Base-by-base conservation (phyloP, 2,329 filamentous ascomycete species). In the Neodidymelliopsis sp. region DNA sequence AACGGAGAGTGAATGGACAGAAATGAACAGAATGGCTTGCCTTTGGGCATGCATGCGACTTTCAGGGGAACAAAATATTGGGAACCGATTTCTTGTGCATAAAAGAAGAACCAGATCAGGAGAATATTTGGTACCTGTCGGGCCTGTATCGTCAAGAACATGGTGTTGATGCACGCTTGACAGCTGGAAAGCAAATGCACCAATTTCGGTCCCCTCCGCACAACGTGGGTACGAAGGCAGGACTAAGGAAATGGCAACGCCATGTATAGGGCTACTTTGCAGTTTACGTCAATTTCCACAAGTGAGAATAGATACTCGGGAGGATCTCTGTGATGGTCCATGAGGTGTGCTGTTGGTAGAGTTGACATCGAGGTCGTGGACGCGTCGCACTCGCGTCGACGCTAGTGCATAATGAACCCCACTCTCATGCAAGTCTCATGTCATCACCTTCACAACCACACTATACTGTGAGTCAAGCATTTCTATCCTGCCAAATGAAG, bases 161-260 rank as follows among this genome's bases (percentile, higher is more conserved):
- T 16, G 23, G 30, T 29, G 31, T 43, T 43, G 30, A 36, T 28
- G 18, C 30, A 36, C 20, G 20, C 16, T 25, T 43, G 7, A 43
- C 30, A 28, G 31, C 40, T 35, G 18, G 7, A 9, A 15, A 8
- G 37, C 27, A 30, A 22, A 35, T 36, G 18, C 24, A 43, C 29
- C 28, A 43, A 11, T 15, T 1, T 35, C 31, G 19, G 31, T 36
- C 6, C 41, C 31, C 16, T 22, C 2, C 9, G 19, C 3, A 13
- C 16, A 11, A 29, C 18, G 18, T 36, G 13, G 13, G 19, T 8
- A 13, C 13, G 7, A 10, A 23, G 15, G 16, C 23, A 35, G 23
- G 10, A 19, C 19, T 35, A n/a, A n/a, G n/a, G n/a, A n/a, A n/a
- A n/a, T n/a, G n/a, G n/a, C n/a, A n/a, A n/a, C n/a, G n/a, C n/a